Evolutionary conservation across 1,284 basidiomycete genomes (phyloP), one percentile per base, ranked within the genome.

Genomic region (Mrakiaceae sp.): DNA sequence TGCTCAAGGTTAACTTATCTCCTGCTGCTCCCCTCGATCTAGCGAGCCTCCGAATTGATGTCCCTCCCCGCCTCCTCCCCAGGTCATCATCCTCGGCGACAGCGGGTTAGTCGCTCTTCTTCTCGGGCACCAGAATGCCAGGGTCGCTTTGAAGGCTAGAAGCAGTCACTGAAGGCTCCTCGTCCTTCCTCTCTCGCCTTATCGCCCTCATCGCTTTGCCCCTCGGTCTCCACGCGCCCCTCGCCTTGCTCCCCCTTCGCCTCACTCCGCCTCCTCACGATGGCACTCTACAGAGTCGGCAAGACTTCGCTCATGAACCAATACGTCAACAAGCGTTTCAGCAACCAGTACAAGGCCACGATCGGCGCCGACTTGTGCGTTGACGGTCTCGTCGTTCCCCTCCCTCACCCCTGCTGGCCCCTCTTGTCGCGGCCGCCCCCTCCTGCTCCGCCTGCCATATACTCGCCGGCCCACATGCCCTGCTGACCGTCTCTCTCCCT

Each of bases 301-400:
- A 98, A 98, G 87, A 98, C 95, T 59, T 98, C 95, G 53, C 85
- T 99, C 72, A 99, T 99, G 96, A 98, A 98, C 81, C 96, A 98
- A 81, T 98, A 98, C 81, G 96, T 99, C 72, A 98, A 98, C 86
- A 98, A 98, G 79, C 88, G 96, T 70, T 99, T 98, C 80, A 95
- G 90, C 74, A 97, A 95, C 77, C 95, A 98, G 78, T 98, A 99
- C 84, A 98, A 98, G 81, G 94, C 93, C 10, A 96, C 92, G 68
- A 94, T 95, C 74, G 90, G 90, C 70, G 86, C 87, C 68, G 88
- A 90, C 80, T 90, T 90, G 88, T 89, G 77, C 70, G 87, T 81
- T 68, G 14, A 57, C 10, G 6, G 10, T 46, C 53, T 27, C 27
- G 2, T 27, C 27, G 27, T 27, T 50, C 27, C 12, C 60, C 56